phyloP scores from a whole-genome alignment of 805 yeast genomes.

The Cyberlindnera americana region DNA sequence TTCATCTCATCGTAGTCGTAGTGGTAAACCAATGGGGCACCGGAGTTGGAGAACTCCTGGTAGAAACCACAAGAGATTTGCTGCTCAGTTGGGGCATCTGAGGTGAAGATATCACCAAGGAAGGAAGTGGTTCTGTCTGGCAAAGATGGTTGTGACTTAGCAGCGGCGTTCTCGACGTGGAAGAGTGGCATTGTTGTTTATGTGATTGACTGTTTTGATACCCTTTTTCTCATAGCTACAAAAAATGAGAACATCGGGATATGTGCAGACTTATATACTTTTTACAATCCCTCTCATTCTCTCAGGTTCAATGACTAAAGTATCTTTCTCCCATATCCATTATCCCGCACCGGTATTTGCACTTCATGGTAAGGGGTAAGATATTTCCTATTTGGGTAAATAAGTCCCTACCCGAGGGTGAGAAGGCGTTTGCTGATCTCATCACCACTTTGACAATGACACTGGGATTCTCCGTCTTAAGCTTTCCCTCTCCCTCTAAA shows the following conservation, averaged over 20 bases:
- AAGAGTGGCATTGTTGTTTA: slow-evolving; percentile 30
- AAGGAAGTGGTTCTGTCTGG: slow-evolving; percentile 67
- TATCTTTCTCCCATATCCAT: neutral
- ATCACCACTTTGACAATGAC: too few species aligned
- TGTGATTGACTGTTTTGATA: neutral
- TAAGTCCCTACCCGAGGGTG: too few species aligned
- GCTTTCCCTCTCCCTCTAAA: too few species aligned
- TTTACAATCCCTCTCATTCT: neutral
- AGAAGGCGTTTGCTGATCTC: too few species aligned
- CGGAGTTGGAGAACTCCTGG: slow-evolving; percentile 52
- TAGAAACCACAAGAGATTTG: slow-evolving; percentile 67
- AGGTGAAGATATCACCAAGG: slow-evolving; percentile 62
- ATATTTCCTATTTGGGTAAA: slow-evolving; percentile 7
- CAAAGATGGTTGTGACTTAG: slow-evolving; percentile 56
- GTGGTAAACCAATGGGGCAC: slow-evolving; percentile 64
- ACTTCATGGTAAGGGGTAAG: too few species aligned
- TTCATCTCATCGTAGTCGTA: slow-evolving; percentile 71
- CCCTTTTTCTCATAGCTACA: too few species aligned
- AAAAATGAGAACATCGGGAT: too few species aligned
- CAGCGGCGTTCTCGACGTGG: slow-evolving; percentile 50
- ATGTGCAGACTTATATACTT: too few species aligned
- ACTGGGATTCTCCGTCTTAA: too few species aligned
- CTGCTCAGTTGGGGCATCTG: slow-evolving; percentile 56
- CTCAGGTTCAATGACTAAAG: neutral
- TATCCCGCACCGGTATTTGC: too few species aligned